Evolutionary conservation across 2,329 filamentous ascomycete genomes (phyloP), one percentile per base, ranked within the genome.

Genomic region (Paecilomyces fulvus): DNA sequence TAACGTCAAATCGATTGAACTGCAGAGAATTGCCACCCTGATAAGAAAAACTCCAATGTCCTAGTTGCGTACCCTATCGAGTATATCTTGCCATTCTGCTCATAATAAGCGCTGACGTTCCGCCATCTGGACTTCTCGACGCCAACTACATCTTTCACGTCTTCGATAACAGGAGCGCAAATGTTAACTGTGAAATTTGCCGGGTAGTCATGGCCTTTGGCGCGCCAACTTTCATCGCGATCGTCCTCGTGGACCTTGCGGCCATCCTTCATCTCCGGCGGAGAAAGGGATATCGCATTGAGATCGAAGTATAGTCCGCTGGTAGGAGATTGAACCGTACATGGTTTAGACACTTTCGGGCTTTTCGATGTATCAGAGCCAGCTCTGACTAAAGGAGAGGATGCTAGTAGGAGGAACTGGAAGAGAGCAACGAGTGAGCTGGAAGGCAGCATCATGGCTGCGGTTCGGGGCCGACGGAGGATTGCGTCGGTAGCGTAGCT

Each of bases 281-380:
- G 77, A 37, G 72, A 73, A 54, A 84, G 70, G 30, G 78, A 78
- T 60, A 87, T 77, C 7, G 79, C 74, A 61, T 78, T 84, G 28
- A 87, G 75, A 65, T 87, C 83, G 72, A 84, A 86, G 74, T 83
- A 86, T 55, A 80, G 75, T 56, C 83, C 82, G 11, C 78, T 80
- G n/a, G 76, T 79, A 3, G 83, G 80, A 23, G 83, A 85, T 60
- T 80, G 78, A 56, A 83, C 80, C n/a, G 83, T 84, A 67, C 84
- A 87, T 59, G 83, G 80, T 55, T 79, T 77, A 49, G 74, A 68
- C n/a, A 73, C 64, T 59, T 79, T 67, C 46, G 71, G 70, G 8
- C 65, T 58, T 67, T 77, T 69, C 62, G 74, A 65, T 59, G 73
- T 68, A 37, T 75, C 70, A 23, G 73, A 68, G 51, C 73, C 72